Evolutionary conservation across 1,139 yeast genomes (phyloP).

Genomic region (Nakaseomyces glabratus): DNA sequence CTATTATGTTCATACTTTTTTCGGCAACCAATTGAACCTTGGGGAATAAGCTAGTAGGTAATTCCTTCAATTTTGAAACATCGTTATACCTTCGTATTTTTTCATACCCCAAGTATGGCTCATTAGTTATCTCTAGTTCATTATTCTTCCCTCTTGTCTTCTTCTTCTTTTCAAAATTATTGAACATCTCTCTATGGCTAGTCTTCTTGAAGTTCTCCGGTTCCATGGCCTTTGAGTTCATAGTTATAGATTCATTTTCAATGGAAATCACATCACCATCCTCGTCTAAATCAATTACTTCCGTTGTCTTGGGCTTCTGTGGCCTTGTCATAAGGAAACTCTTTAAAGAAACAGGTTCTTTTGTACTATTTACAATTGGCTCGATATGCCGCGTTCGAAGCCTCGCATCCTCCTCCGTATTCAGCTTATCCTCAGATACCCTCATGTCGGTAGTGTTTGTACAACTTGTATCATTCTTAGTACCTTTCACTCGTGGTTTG

Average conservation of each 20-base stretch:
- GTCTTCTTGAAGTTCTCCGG: conserved; percentile 4
- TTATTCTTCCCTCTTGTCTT: background rate
- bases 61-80: conserved; percentile 3
- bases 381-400: conserved; percentile 4
- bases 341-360: conserved; percentile 3
- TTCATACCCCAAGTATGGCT: conserved; percentile 3
- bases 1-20: too few species aligned
- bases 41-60: background rate
- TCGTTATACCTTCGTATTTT: background rate
- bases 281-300: conserved; percentile 1
- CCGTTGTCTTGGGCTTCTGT: background rate
- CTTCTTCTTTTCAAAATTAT: conserved; percentile 2
- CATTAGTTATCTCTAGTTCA: background rate
- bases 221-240: conserved; percentile 3
- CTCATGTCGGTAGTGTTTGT: background rate
- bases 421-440: background rate
- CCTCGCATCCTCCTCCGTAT: background rate
- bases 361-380: background rate
- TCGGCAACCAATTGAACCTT: background rate
- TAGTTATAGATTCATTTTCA: conserved; percentile 3
- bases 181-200: conserved; percentile 1
- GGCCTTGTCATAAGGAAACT: conserved; percentile 3
- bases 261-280: conserved; percentile 1
- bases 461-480: background rate
- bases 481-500: background rate